Evolutionary conservation across 2,329 filamentous ascomycete genomes (phyloP).

Genomic region (Ascochyta koolunga): DNA sequence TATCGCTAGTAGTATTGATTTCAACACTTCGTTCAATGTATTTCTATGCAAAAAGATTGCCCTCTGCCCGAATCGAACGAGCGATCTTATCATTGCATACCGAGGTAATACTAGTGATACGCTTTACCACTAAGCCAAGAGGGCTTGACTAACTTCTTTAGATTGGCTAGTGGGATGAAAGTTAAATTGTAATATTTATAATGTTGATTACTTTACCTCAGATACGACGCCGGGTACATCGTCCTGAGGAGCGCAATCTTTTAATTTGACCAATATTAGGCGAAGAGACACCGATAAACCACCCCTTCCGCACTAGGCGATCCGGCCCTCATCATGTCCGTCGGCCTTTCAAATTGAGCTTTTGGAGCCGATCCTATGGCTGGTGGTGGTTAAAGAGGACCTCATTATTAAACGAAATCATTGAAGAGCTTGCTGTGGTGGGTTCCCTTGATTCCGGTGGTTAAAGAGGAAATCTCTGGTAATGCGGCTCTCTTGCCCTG

Average conservation of each 20-base stretch:
- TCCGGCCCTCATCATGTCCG: background rate
- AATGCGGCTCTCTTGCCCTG: slow-evolving; percentile 17
- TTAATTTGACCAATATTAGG: background rate
- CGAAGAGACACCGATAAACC: background rate
- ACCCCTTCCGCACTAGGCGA: background rate
- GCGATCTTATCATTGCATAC: slow-evolving; percentile 36
- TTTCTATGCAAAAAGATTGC: slow-evolving; percentile 13
- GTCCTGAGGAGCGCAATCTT: too few relatives aligned
- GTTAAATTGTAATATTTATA: background rate
- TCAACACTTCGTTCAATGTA: too few relatives aligned
- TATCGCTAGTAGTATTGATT: too few relatives aligned
- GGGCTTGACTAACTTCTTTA: slow-evolving; percentile 17
- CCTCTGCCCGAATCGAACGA: slow-evolving; percentile 35
- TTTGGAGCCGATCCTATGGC: background rate
- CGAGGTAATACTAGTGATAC: slow-evolving; percentile 36
- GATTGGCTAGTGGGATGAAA: slow-evolving; percentile 11
- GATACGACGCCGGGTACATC: too few relatives aligned
- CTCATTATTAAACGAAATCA: background rate
- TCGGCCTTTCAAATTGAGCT: background rate
- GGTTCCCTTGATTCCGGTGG: background rate
- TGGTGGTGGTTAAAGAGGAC: too few relatives aligned
- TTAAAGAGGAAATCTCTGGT: too few relatives aligned
- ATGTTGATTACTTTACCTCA: too few relatives aligned
- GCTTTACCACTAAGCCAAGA: slow-evolving; percentile 42
- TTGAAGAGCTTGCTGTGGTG: background rate